Percentiles rank a stretch among this genome's conserved stretches.
Conservation (phyloP, 768 basidiomycete genomes). For the Suillus americanus region DNA sequence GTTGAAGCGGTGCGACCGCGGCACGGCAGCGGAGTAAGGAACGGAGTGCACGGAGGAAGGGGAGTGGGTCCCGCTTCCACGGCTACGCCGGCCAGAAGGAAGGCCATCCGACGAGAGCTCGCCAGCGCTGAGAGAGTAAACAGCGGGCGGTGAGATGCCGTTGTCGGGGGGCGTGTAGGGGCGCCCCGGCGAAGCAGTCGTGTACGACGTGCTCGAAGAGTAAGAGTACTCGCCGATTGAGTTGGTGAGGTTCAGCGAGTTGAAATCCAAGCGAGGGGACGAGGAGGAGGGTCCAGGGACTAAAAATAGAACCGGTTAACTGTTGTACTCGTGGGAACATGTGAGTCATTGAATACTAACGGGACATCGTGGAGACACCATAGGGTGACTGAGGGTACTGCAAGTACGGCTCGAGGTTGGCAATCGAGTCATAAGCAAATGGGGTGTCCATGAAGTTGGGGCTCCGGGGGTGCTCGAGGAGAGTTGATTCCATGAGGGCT, state of each 20-base stretch:
- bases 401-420: constrained; percentile 55
- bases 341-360: constrained; percentile 41
- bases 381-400: constrained; percentile 70
- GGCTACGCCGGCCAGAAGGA: constrained; percentile 63
- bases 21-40: constrained; percentile 60
- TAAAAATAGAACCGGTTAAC: constrained; percentile 21
- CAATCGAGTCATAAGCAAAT: constrained; percentile 46
- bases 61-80: constrained; percentile 63
- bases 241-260: constrained; percentile 55
- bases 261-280: constrained; percentile 64
- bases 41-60: constrained; percentile 47
- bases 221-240: constrained; percentile 60
- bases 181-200: constrained; percentile 51
- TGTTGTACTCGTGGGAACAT: neutral
- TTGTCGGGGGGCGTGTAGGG: constrained; percentile 70
- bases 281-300: constrained; percentile 52
- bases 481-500: constrained; percentile 45
- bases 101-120: constrained; percentile 76
- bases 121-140: constrained; percentile 68
- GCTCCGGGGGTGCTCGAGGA: constrained; percentile 51
- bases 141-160: constrained; percentile 69
- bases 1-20: constrained; percentile 78
- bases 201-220: constrained; percentile 53
- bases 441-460: constrained; percentile 50
- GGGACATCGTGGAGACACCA: constrained; percentile 57